phyloP scores from a whole-genome alignment of 371 early-diverging fungal species.

The Chytridium lagenaria region DNA sequence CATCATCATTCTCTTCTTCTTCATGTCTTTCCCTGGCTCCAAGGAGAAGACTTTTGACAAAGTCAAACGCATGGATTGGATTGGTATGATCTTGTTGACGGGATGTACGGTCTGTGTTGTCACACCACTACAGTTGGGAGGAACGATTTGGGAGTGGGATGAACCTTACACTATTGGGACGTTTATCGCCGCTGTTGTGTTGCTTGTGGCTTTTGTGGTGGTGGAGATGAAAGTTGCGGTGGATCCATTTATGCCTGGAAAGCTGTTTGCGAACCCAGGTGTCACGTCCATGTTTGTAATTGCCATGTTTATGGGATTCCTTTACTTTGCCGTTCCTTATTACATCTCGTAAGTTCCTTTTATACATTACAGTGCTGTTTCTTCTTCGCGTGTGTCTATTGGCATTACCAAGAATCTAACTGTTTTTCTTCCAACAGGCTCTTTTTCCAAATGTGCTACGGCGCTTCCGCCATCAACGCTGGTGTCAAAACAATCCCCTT shows the following conservation, averaged over 20 bases:
- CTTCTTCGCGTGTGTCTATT: too few species aligned
- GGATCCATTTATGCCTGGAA: constrained; percentile 22
- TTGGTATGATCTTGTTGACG: constrained; percentile 33
- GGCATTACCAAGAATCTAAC: too few species aligned
- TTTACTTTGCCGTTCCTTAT: constrained; percentile 60
- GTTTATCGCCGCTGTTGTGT: constrained; percentile 27
- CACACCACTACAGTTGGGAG: constrained; percentile 50
- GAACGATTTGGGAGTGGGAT: constrained; percentile 48
- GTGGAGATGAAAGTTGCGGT: constrained; percentile 22
- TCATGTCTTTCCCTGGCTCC: constrained; percentile 9
- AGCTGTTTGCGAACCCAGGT: constrained; percentile 14
- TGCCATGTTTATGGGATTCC: not conserved
- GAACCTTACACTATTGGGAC: constrained; percentile 40
- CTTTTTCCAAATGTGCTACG: constrained; percentile 74
- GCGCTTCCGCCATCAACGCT: constrained; percentile 59
- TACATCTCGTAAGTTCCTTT: constrained; percentile 42
- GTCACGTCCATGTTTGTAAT: constrained; percentile 15
- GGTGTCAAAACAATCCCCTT: constrained; percentile 60
- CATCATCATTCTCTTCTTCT: constrained; percentile 54
- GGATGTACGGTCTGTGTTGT: constrained; percentile 37
- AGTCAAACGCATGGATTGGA: constrained; percentile 66
- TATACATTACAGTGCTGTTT: not conserved
- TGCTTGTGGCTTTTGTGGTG: constrained; percentile 10
- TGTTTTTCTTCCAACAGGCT: too few species aligned
- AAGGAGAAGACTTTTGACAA: constrained; percentile 47